Evolutionary conservation across 495 filamentous ascomycete species (phyloP), one percentile per base, ranked within the genome.

Genomic region (Aspergillus carlsbadensis): DNA sequence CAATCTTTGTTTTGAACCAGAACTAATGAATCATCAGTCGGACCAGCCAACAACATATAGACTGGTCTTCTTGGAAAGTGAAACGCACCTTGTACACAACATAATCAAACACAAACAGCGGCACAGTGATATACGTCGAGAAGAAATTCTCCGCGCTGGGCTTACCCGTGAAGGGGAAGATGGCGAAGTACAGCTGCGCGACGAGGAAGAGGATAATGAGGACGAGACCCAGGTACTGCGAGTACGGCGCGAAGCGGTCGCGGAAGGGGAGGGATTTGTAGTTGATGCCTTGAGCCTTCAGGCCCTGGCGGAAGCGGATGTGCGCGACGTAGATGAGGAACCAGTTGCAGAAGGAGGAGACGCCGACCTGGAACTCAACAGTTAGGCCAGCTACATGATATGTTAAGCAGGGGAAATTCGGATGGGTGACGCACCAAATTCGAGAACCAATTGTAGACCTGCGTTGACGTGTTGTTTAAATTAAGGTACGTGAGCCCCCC

Each of bases 241-340:
- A 83, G 63, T 70, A 86, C 1, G 85, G 84, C 40, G 84, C 85
- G 61, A 75, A 77, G 31, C 81, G 56, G 4, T 80, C 79, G 50
- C 77, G 70, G 64, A 82, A 87, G 4, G 84, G 85, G 5, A 87
- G 70, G 31, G 78, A 75, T 1, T 67, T 64, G 10, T 72, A 62
- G 44, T 64, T 63, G 45, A 81, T 78, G 2, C 83, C 83, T 54
- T 88, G 84, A 0, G 69, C 77, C 42, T 67, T 65, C 63, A 83
- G 75, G 1, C 80, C 84, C 6, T 73, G 59, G 22, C 84, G 78
- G 65, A 87, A 86, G 37, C 82, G 80, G 53, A 89, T 83, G 57
- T 87, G 84, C 11, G 82, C 80, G 56, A 87, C 77, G 47, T 75
- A 78, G 51, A 88, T 87, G n/a, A 76, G 71, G 5, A 69, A 83